Conservation (phyloP, 306 rosid species). For the Quercus dentata region DNA sequence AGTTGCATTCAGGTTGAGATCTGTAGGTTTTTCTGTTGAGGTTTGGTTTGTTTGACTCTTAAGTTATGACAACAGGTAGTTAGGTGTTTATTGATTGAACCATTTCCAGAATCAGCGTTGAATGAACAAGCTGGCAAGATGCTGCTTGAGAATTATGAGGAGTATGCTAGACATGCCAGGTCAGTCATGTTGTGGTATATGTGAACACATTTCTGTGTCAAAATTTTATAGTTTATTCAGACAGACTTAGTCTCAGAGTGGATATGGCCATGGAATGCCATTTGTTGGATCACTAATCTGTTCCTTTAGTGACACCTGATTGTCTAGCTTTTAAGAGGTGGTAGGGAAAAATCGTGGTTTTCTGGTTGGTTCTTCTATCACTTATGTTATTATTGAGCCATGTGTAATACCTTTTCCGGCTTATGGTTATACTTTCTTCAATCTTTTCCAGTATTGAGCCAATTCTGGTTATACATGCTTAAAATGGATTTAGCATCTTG, state of each 20-base stretch:
- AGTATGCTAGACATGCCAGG: constrained; percentile 99
- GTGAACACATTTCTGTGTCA: constrained; percentile 1
- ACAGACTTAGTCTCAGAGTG: not conserved
- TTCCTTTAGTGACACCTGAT: not conserved
- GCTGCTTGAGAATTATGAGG: constrained; percentile 91
- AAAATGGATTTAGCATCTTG: not conserved
- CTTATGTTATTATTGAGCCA: not conserved
- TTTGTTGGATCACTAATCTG: not conserved
- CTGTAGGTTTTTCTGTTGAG: constrained; percentile 7
- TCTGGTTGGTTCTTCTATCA: not conserved
- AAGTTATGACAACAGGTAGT: constrained; percentile 61
- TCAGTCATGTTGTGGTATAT: constrained; percentile 27
- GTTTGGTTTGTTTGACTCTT: constrained; percentile 3
- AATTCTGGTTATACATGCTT: not conserved
- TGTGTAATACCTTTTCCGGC: not conserved
- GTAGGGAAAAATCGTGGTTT: not conserved
- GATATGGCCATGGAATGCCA: not conserved
- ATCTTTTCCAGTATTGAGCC: not conserved
- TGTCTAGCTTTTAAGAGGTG: not conserved
- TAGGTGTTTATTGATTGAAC: constrained; percentile 97
- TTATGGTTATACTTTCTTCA: not conserved
- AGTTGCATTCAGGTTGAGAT: constrained; percentile 10
- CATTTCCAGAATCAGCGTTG: constrained; percentile 96
- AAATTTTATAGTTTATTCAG: not conserved
- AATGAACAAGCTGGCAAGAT: constrained; percentile 96